Conservation (phyloP, 2,329 filamentous ascomycete species). For the Ophiostoma novo-ulmi region DNA sequence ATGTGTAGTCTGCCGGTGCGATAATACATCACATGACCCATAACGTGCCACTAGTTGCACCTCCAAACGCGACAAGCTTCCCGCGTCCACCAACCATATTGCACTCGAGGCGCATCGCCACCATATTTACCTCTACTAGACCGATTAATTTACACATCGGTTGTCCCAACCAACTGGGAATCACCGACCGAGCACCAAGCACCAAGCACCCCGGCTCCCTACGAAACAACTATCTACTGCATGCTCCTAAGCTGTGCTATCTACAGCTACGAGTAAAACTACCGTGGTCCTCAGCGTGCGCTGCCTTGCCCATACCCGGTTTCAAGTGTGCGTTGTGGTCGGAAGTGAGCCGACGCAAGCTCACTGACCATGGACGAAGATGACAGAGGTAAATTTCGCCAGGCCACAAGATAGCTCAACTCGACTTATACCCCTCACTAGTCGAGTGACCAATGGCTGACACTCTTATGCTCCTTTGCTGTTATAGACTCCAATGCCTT, state of each 20-base stretch:
- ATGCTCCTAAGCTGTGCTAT: neutral
- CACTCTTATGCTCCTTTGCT: neutral
- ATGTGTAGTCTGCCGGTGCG: too few relatives aligned
- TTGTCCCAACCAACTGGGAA: neutral
- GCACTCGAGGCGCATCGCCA: neutral
- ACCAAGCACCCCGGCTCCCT: neutral
- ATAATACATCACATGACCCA: neutral
- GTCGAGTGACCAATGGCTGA: neutral
- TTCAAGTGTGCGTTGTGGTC: neutral
- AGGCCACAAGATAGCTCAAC: neutral
- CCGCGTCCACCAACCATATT: neutral
- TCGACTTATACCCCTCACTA: neutral
- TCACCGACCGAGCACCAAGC: neutral
- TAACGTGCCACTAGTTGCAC: neutral
- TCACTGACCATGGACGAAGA: constrained; percentile 31
- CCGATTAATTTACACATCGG: neutral
- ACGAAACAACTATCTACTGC: neutral
- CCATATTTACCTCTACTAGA: neutral
- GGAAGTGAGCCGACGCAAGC: neutral
- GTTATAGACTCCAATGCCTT: constrained; percentile 38
- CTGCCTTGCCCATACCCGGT: neutral
- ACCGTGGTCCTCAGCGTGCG: neutral
- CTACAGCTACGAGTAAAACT: neutral
- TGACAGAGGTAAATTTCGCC: constrained; percentile 29
- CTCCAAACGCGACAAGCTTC: constrained; percentile 6